Percentiles rank a stretch among this genome's conserved stretches.
These are phyloP conservation scores for Takashimella tepidaria DNA, from an alignment of 1,284 basidiomycete genomes.

Conservation along the genomic window DNA sequence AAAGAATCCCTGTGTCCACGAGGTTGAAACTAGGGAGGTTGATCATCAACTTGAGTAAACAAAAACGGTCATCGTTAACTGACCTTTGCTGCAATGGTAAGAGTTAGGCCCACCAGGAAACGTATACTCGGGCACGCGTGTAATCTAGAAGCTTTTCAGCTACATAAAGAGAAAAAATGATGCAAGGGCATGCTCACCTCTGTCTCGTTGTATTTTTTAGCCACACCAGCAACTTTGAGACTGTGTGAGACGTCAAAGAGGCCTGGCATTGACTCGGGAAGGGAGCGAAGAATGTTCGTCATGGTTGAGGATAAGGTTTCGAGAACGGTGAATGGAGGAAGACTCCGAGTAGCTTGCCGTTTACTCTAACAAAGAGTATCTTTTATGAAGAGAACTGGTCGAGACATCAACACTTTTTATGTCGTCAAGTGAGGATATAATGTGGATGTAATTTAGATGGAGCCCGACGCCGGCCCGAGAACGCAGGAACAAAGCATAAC, in stretches of 20 bases:
- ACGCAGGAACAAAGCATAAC: too few relatives aligned
- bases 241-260: constrained; percentile 10
- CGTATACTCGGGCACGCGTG: constrained; percentile 33
- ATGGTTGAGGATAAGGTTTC: neutral
- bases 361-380: neutral
- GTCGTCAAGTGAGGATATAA: too few relatives aligned
- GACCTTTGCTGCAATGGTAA: constrained; percentile 33
- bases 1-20: constrained; percentile 42
- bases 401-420: too few relatives aligned
- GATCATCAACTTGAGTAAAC: neutral
- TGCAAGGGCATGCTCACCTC: constrained; percentile 15
- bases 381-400: neutral
- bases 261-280: constrained; percentile 5
- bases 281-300: neutral
- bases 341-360: too few relatives aligned
- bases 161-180: neutral
- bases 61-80: constrained; percentile 1
- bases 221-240: constrained; percentile 34
- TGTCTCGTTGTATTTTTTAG: constrained; percentile 27
- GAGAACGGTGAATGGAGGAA: neutral
- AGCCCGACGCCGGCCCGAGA: neutral
- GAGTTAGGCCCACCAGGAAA: constrained; percentile 25
- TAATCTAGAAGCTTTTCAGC: constrained; percentile 19
- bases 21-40: constrained; percentile 15
- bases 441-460: neutral